phyloP scores from a whole-genome alignment of 164 flowering plant genomes.

The Vitis amurensis region DNA sequence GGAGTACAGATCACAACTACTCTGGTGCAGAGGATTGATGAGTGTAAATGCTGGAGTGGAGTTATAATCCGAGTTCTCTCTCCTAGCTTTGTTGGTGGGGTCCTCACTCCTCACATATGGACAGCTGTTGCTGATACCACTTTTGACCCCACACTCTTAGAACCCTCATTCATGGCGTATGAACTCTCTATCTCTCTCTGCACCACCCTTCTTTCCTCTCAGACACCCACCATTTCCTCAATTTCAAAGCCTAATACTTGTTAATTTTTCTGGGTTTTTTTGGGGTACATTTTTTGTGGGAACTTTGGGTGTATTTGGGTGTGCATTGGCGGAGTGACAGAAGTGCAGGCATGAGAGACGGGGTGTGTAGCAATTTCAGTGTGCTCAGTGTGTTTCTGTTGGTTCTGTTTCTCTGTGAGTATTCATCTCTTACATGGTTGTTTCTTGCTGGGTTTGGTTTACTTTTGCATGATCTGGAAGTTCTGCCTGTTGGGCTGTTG shows the following conservation, averaged over 20 bases:
- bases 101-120: slow-evolving; percentile 6
- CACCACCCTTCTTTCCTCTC: neutral
- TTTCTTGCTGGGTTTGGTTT: slow-evolving; percentile 16
- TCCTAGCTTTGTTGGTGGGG: slow-evolving; percentile 15
- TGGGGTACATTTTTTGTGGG: neutral
- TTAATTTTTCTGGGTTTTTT: neutral
- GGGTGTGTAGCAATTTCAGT: slow-evolving; percentile 23
- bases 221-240: neutral
- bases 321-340: neutral
- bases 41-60: slow-evolving; percentile 1
- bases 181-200: slow-evolving; percentile 5
- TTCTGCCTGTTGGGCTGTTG: slow-evolving; percentile 7
- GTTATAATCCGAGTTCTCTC: slow-evolving; percentile 7
- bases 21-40: too few species aligned
- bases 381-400: slow-evolving; percentile 10
- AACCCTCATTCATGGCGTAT: slow-evolving; percentile 44
- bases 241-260: slow-evolving; percentile 1
- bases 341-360: slow-evolving; percentile 39
- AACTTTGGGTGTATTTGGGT: neutral
- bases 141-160: slow-evolving; percentile 35
- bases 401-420: slow-evolving; percentile 52
- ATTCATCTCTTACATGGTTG: slow-evolving; percentile 3
- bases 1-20: too few species aligned
- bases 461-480: slow-evolving; percentile 24
- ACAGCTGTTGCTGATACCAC: slow-evolving; percentile 33